Conservation (phyloP, 768 basidiomycete genomes). For the Exsudoporus frostii region DNA sequence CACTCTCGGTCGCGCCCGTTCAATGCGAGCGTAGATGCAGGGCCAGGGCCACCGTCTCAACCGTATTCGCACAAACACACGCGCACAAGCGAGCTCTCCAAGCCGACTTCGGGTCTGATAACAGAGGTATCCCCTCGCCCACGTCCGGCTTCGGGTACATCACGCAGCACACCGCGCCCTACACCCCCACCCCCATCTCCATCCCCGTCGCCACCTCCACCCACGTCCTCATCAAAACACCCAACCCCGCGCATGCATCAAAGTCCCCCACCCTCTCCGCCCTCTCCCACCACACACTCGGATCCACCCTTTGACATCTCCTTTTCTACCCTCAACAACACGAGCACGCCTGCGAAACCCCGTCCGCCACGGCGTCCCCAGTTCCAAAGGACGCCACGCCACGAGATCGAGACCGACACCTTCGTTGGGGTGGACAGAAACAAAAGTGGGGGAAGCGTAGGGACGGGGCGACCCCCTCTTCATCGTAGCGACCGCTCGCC, state of each 20-base stretch:
- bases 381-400: neutral
- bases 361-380: conserved; percentile 5
- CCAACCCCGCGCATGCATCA: neutral
- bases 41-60: neutral
- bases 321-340: conserved; percentile 23
- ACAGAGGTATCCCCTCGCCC: neutral
- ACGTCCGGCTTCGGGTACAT: neutral
- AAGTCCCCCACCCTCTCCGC: conserved; percentile 6
- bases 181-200: neutral
- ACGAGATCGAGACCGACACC: neutral
- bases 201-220: neutral
- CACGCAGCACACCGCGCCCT: neutral
- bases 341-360: conserved; percentile 29
- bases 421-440: neutral
- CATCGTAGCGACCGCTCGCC: conserved; percentile 5
- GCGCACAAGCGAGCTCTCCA: neutral
- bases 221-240: neutral
- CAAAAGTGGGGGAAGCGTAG: neutral
- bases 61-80: neutral
- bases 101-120: neutral
- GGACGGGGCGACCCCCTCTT: neutral
- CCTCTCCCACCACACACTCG: conserved; percentile 2
- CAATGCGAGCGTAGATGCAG: neutral
- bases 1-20: neutral
- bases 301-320: conserved; percentile 24